Conservation (phyloP, 345 rosid genomes). For the Citrus sp. region DNA sequence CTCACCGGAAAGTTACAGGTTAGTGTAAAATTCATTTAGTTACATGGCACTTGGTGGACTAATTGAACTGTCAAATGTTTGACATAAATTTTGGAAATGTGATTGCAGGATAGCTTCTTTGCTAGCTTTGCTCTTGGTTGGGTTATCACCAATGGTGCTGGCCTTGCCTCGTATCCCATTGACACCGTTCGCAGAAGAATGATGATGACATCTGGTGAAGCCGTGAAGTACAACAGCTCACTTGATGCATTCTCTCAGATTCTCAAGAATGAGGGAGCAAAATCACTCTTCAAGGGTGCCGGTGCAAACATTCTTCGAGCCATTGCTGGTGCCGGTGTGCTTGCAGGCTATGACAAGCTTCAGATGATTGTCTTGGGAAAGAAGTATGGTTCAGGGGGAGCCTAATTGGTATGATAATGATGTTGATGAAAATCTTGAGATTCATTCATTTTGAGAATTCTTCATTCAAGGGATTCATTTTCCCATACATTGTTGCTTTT, state of each 20-base stretch:
- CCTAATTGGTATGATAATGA: conserved; percentile 8
- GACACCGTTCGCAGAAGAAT: conserved; percentile 47
- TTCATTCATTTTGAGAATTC: conserved; percentile 1
- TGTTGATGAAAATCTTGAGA: conserved; percentile 4
- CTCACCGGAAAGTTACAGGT: conserved; percentile 36
- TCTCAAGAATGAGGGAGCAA: conserved; percentile 38
- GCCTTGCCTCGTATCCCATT: conserved; percentile 43
- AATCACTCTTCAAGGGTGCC: conserved; percentile 49
- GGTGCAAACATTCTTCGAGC: conserved; percentile 52
- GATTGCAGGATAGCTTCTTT: conserved; percentile 43
- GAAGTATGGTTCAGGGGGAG: conserved; percentile 49
- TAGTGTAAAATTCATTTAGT: neutral
- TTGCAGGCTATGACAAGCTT: conserved; percentile 44
- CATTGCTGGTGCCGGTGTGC: conserved; percentile 52
- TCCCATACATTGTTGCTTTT: neutral
- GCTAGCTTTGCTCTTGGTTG: conserved; percentile 49
- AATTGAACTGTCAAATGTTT: neutral
- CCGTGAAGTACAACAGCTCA: conserved; percentile 44
- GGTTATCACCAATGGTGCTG: conserved; percentile 48
- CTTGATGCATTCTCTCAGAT: conserved; percentile 34
- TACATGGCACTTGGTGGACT: neutral
- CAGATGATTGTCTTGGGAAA: conserved; percentile 41
- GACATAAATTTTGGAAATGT: neutral
- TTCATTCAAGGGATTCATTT: neutral
- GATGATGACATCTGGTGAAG: conserved; percentile 63